Conservation (phyloP, 1,284 basidiomycete genomes). For the Neolentinus lepideus region DNA sequence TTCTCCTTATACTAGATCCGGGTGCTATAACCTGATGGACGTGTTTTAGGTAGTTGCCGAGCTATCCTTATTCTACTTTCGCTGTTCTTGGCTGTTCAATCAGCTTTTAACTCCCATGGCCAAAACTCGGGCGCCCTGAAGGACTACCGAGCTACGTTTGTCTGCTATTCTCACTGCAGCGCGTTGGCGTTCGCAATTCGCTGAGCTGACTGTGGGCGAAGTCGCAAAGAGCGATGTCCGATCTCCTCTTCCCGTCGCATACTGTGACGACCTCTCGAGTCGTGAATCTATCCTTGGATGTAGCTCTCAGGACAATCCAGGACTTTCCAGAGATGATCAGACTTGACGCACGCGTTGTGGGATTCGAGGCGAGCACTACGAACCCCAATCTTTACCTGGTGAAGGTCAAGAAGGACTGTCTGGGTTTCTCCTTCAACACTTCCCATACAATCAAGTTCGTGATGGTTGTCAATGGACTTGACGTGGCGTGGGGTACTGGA, state of each 20-base stretch:
- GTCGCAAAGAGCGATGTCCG: not conserved
- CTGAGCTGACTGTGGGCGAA: not conserved
- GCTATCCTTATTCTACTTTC: not conserved
- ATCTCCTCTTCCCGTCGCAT: constrained; percentile 11
- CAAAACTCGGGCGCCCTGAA: not conserved
- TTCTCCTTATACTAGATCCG: no score
- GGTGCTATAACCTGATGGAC: no score
- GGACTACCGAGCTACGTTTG: not conserved
- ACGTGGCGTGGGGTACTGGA: constrained; percentile 23
- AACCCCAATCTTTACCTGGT: constrained; percentile 25
- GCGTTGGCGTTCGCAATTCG: not conserved
- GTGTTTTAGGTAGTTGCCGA: not conserved
- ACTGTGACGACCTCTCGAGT: constrained; percentile 17
- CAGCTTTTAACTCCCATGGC: not conserved
- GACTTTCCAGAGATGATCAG: constrained; percentile 24
- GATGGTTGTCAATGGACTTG: constrained; percentile 23
- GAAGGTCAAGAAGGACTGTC: constrained; percentile 23
- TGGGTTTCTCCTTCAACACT: constrained; percentile 18
- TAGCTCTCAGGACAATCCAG: constrained; percentile 24
- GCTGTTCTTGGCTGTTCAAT: not conserved
- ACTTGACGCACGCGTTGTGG: constrained; percentile 27
- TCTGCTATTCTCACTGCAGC: not conserved
- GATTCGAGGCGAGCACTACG: constrained; percentile 16
- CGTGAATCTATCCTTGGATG: constrained; percentile 17
- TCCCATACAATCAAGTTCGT: constrained; percentile 21